Percentiles rank a stretch among this genome's conserved stretches.
Conservation (phyloP, 129 eudicot species). For the Flaveria robusta region DNA sequence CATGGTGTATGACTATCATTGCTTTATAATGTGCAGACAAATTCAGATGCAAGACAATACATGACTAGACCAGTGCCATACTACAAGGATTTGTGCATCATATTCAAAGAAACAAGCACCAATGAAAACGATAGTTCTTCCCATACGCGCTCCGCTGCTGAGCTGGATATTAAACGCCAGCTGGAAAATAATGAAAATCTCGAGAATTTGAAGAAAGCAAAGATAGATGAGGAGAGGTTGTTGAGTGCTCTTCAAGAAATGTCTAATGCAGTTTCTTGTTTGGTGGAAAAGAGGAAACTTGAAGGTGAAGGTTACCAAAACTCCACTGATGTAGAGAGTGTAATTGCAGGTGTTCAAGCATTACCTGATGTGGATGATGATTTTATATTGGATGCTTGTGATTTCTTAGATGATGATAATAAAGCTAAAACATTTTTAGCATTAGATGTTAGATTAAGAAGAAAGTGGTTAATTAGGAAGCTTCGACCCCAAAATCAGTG, state of each 20-base stretch:
- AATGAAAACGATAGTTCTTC: slow-evolving; percentile 38
- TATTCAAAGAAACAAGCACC: slow-evolving; percentile 34
- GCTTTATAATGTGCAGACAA: slow-evolving; percentile 34
- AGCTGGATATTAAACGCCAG: slow-evolving; percentile 29
- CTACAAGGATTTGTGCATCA: slow-evolving; percentile 40
- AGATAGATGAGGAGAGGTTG: slow-evolving; percentile 36
- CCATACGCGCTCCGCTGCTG: slow-evolving; percentile 31
- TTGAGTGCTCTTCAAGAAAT: slow-evolving; percentile 42
- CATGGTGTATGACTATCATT: too few species aligned
- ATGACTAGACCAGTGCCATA: slow-evolving; percentile 57
- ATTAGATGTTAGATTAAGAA: slow-evolving; percentile 47
- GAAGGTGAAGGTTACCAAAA: slow-evolving; percentile 27
- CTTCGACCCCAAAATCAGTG: slow-evolving; percentile 34
- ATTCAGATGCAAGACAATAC: slow-evolving; percentile 51
- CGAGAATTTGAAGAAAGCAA: slow-evolving; percentile 35
- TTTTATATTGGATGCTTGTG: slow-evolving; percentile 59
- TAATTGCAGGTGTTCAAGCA: slow-evolving; percentile 49
- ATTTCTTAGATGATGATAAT: slow-evolving; percentile 56
- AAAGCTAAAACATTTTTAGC: slow-evolving; percentile 60
- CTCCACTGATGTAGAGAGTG: slow-evolving; percentile 36
- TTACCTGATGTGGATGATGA: slow-evolving; percentile 61
- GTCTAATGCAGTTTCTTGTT: slow-evolving; percentile 46
- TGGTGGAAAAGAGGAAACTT: slow-evolving; percentile 41
- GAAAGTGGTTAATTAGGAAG: slow-evolving; percentile 62
- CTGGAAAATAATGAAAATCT: slow-evolving; percentile 22